Conservation (phyloP, 2,329 filamentous ascomycete species). For the Fusarium drepaniforme region DNA sequence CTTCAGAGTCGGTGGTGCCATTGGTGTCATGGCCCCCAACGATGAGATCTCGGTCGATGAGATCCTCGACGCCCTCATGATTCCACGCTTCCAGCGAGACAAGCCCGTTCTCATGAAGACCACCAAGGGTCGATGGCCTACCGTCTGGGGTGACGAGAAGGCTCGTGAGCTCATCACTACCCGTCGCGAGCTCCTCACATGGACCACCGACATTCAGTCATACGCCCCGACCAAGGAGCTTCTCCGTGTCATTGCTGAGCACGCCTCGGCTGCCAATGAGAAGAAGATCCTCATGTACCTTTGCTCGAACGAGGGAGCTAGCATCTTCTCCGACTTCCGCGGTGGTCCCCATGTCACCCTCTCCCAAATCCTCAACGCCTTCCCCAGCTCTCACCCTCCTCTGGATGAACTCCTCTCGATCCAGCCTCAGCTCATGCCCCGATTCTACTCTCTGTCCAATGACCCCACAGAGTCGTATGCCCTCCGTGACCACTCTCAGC, state of each 20-base stretch:
- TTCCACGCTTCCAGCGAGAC: slow-evolving; percentile 86
- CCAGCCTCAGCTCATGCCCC: slow-evolving; percentile 91
- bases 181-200: slow-evolving; percentile 90
- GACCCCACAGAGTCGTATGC: slow-evolving; percentile 85
- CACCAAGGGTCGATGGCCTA: slow-evolving; percentile 89
- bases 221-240: slow-evolving; percentile 91
- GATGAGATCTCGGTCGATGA: slow-evolving; percentile 82
- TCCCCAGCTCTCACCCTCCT: slow-evolving; percentile 91
- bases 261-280: slow-evolving; percentile 84
- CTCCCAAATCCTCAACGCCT: slow-evolving; percentile 87
- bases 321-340: slow-evolving; percentile 92
- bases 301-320: slow-evolving; percentile 90
- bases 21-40: slow-evolving; percentile 93
- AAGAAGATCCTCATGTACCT: slow-evolving; percentile 90
- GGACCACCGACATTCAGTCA: slow-evolving; percentile 95
- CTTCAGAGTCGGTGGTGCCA: slow-evolving; percentile 96
- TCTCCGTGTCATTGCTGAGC: slow-evolving; percentile 86
- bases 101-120: slow-evolving; percentile 86
- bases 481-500: slow-evolving; percentile 75
- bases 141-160: slow-evolving; percentile 95
- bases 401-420: slow-evolving; percentile 84
- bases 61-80: slow-evolving; percentile 82
- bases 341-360: slow-evolving; percentile 90
- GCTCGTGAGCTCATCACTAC: slow-evolving; percentile 90
- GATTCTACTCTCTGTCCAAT: slow-evolving; percentile 98